phyloP scores from a whole-genome alignment of 495 filamentous ascomycete genomes.

The Aspergillus ostianus region DNA sequence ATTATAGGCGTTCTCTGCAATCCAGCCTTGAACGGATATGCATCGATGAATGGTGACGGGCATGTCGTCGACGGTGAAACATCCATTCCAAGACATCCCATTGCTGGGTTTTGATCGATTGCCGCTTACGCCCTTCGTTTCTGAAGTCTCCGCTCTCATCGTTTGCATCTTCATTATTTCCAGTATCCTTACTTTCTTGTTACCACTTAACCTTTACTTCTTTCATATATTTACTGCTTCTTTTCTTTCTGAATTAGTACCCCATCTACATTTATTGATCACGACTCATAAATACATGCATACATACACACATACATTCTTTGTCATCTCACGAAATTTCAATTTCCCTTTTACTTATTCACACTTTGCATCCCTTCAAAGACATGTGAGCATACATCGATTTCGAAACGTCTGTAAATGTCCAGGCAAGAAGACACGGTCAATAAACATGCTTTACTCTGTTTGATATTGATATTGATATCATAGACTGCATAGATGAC shows the following conservation, averaged over 20 bases:
- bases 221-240: background rate
- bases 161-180: background rate
- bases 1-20: slow-evolving; percentile 11
- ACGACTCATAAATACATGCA: too few species aligned
- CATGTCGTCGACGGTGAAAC: background rate
- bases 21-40: background rate
- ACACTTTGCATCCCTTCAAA: background rate
- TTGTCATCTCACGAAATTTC: background rate
- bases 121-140: background rate
- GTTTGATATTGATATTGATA: background rate
- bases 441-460: background rate
- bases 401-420: background rate
- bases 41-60: background rate
- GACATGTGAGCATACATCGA: background rate
- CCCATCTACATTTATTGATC: too few species aligned
- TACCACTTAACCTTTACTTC: background rate
- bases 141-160: background rate
- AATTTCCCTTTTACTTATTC: background rate
- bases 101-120: background rate
- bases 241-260: too few species aligned
- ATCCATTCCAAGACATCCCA: background rate
- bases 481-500: background rate
- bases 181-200: too few species aligned
- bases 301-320: too few species aligned
- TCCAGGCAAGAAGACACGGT: background rate